Percentiles rank a stretch among this genome's conserved stretches.
Conservation (phyloP, 495 filamentous ascomycete genomes). For the Penicillium nucicola region DNA sequence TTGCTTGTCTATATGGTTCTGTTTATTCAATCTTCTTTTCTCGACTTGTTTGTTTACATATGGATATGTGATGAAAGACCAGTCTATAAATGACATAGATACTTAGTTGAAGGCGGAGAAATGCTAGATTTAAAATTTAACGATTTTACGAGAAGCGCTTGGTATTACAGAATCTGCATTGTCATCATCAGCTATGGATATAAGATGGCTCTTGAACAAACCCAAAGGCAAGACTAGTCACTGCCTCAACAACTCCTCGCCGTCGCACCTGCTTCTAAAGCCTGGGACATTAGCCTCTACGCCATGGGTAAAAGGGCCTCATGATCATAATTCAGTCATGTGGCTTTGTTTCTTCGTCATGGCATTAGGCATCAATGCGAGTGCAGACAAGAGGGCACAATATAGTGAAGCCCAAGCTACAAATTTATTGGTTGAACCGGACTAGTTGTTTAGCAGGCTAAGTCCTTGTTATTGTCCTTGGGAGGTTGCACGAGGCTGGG, state of each 20-base stretch:
- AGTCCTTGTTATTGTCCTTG: conserved; percentile 70
- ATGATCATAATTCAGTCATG: conserved; percentile 85
- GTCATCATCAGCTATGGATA: conserved; percentile 8
- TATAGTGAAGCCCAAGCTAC: conserved; percentile 70
- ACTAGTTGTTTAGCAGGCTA: conserved; percentile 84
- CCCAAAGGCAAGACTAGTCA: too few relatives aligned
- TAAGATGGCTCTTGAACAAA: too few relatives aligned
- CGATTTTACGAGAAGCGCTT: not conserved
- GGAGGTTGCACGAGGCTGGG: conserved; percentile 69
- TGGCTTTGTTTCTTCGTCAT: conserved; percentile 85
- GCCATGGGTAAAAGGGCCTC: conserved; percentile 79
- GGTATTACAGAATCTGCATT: conserved; percentile 1
- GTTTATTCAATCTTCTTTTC: too few relatives aligned
- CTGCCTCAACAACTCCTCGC: too few relatives aligned
- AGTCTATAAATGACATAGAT: too few relatives aligned
- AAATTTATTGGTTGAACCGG: conserved; percentile 78
- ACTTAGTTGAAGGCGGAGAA: too few relatives aligned
- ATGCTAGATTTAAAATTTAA: too few relatives aligned
- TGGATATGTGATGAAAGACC: too few relatives aligned
- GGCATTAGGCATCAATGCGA: conserved; percentile 87
- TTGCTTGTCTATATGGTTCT: too few relatives aligned
- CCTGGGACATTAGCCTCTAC: conserved; percentile 85
- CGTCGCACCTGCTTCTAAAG: conserved; percentile 86
- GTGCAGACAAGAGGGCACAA: conserved; percentile 79
- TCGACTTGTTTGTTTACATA: too few relatives aligned